Conservation (phyloP, 306 rosid species). For the Carpinus viminea region DNA sequence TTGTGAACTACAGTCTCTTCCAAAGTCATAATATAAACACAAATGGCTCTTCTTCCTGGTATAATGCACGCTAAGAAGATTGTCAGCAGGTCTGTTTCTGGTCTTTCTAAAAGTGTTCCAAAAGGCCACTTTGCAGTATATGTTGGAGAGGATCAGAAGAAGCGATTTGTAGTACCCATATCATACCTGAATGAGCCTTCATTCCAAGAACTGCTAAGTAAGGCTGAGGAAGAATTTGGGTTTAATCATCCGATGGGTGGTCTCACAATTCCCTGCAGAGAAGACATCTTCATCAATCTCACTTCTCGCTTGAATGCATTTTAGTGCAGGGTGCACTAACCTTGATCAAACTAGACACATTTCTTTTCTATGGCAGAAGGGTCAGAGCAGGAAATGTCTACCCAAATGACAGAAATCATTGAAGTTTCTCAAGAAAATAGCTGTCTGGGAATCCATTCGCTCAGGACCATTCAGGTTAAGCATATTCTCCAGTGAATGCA, state of each 20-base stretch:
- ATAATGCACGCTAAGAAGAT: constrained; percentile 18
- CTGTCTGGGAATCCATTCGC: background rate
- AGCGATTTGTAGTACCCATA: constrained; percentile 42
- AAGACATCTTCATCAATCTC: constrained; percentile 37
- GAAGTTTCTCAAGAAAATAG: background rate
- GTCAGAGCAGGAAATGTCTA: background rate
- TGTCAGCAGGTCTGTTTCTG: constrained; percentile 2
- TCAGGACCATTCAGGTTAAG: background rate
- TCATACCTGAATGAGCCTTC: constrained; percentile 41
- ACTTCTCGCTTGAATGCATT: constrained; percentile 26
- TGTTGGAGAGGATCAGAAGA: constrained; percentile 47
- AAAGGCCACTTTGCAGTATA: constrained; percentile 52
- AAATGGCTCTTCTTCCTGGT: constrained; percentile 39
- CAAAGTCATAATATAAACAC: constrained; percentile 10
- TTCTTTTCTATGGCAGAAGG: background rate
- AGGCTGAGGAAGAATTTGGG: constrained; percentile 52
- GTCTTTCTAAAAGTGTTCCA: constrained; percentile 30
- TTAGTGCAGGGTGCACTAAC: background rate
- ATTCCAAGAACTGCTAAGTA: constrained; percentile 39
- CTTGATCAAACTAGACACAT: background rate
- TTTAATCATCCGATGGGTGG: constrained; percentile 55
- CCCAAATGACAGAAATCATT: background rate
- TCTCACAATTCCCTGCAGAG: constrained; percentile 50
- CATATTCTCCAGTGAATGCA: background rate
- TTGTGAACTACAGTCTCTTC: background rate